Conservation (phyloP, 352 stramenopile species). For the Bremia lactucae region DNA sequence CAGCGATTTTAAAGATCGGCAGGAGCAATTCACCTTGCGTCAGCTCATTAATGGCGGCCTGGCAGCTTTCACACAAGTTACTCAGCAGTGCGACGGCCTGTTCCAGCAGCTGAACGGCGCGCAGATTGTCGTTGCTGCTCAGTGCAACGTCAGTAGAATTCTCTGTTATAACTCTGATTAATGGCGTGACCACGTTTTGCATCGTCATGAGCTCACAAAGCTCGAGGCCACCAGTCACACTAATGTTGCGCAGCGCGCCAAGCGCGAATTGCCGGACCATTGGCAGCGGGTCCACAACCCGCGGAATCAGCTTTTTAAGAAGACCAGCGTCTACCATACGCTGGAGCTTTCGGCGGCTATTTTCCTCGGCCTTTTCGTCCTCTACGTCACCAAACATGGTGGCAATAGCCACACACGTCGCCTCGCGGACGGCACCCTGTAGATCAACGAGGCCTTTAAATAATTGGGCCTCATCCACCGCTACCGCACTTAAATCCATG, state of each 20-base stretch:
- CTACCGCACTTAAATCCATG: slow-evolving; percentile 34
- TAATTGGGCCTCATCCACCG: slow-evolving; percentile 48
- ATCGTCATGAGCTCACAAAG: slow-evolving; percentile 72
- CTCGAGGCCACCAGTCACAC: slow-evolving; percentile 73
- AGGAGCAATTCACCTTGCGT: slow-evolving; percentile 64
- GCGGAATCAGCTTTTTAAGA: slow-evolving; percentile 73
- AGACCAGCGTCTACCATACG: slow-evolving; percentile 70
- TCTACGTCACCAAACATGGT: slow-evolving; percentile 71
- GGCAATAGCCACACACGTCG: slow-evolving; percentile 76
- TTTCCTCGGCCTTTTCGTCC: slow-evolving; percentile 41
- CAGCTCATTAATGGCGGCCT: slow-evolving; percentile 70
- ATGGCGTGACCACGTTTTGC: slow-evolving; percentile 65
- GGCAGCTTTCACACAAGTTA: slow-evolving; percentile 79
- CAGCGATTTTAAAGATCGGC: slow-evolving; percentile 63
- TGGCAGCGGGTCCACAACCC: slow-evolving; percentile 71
- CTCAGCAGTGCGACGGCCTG: slow-evolving; percentile 66
- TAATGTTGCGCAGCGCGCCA: slow-evolving; percentile 80
- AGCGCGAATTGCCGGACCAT: slow-evolving; percentile 80
- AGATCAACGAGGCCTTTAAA: slow-evolving; percentile 63
- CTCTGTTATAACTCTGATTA: slow-evolving; percentile 63
- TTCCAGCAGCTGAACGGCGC: slow-evolving; percentile 67
- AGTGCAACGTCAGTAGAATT: slow-evolving; percentile 41
- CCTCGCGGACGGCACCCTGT: slow-evolving; percentile 74
- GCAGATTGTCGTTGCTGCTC: slow-evolving; percentile 46
- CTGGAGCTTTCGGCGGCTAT: slow-evolving; percentile 53